Percentiles rank a stretch among this genome's conserved stretches.
These are phyloP conservation scores for Argentina anserina DNA, from an alignment of 306 rosid species.

Conservation along the genomic window DNA sequence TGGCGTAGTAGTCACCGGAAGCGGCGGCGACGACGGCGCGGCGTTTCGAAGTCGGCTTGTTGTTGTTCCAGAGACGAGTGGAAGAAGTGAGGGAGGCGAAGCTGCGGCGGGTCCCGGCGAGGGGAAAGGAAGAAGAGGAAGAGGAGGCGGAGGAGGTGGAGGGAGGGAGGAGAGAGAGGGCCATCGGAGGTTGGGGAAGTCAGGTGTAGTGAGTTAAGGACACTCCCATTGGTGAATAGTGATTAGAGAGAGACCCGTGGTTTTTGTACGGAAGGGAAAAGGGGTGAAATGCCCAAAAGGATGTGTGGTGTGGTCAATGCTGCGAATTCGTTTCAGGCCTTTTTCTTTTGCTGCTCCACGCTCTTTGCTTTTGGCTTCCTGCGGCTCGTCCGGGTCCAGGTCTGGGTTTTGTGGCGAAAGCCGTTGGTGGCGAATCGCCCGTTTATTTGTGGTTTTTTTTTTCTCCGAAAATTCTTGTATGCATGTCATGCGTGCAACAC, in stretches of 20 bases:
- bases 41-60: slow-evolving; percentile 31
- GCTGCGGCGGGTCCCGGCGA: slow-evolving; percentile 42
- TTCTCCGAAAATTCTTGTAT: too few species aligned
- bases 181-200: slow-evolving; percentile 41
- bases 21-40: slow-evolving; percentile 45
- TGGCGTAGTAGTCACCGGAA: slow-evolving; percentile 77
- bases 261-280: neutral
- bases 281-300: neutral
- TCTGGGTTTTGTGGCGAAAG: neutral
- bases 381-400: neutral
- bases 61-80: slow-evolving; percentile 13
- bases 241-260: neutral
- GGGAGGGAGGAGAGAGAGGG: slow-evolving; percentile 49
- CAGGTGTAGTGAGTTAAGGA: neutral
- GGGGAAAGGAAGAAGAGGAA: slow-evolving; percentile 34
- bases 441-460: too few species aligned
- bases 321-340: neutral
- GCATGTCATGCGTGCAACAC: too few species aligned
- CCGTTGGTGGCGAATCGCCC: too few species aligned
- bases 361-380: too few species aligned
- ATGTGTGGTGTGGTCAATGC: slow-evolving; percentile 33
- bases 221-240: slow-evolving; percentile 1
- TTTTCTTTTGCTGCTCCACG: too few species aligned
- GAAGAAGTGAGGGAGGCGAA: slow-evolving; percentile 39
- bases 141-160: slow-evolving; percentile 24